Percentiles rank a stretch among this genome's conserved stretches.
These are phyloP conservation scores for Lachnellula subtilissima DNA, from an alignment of 2,329 filamentous ascomycete species.

Conservation along the genomic window DNA sequence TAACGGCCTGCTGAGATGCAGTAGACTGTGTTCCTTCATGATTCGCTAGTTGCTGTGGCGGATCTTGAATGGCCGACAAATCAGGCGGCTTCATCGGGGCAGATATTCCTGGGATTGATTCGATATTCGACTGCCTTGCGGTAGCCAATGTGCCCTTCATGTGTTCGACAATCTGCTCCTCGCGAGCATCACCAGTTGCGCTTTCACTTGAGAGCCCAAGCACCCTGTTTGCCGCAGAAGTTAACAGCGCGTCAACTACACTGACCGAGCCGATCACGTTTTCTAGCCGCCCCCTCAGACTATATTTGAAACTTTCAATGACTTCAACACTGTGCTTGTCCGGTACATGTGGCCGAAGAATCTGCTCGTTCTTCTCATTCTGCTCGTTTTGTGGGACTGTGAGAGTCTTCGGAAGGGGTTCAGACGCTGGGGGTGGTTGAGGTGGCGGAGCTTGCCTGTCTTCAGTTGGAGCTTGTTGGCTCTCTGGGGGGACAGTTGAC, in stretches of 20 bases:
- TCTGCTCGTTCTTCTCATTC: slow-evolving; percentile 1
- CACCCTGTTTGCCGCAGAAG: slow-evolving; percentile 29
- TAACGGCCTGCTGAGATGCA: slow-evolving; percentile 15
- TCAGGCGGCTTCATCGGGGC: slow-evolving; percentile 1
- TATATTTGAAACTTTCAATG: too few relatives aligned
- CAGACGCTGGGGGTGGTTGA: neutral
- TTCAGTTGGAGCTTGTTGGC: slow-evolving; percentile 1
- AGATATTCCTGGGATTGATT: neutral
- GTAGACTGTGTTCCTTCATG: slow-evolving; percentile 17
- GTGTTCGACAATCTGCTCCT: slow-evolving; percentile 25
- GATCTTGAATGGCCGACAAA: slow-evolving; percentile 11
- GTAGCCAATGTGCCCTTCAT: slow-evolving; percentile 21
- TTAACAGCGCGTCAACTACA: slow-evolving; percentile 23
- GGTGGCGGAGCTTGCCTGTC: neutral
- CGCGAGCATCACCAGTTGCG: slow-evolving; percentile 17
- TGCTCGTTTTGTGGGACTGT: neutral
- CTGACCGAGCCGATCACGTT: too few relatives aligned
- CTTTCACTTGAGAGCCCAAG: slow-evolving; percentile 22
- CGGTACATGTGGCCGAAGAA: neutral
- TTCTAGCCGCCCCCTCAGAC: too few relatives aligned
- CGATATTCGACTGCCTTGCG: slow-evolving; percentile 17
- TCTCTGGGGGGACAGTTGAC: slow-evolving; percentile 4
- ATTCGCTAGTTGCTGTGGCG: slow-evolving; percentile 16
- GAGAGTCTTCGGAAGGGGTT: slow-evolving; percentile 1
- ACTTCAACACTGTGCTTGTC: too few relatives aligned